Conservation (phyloP, 129 eudicot species). For the Oenanthe sinensis region DNA sequence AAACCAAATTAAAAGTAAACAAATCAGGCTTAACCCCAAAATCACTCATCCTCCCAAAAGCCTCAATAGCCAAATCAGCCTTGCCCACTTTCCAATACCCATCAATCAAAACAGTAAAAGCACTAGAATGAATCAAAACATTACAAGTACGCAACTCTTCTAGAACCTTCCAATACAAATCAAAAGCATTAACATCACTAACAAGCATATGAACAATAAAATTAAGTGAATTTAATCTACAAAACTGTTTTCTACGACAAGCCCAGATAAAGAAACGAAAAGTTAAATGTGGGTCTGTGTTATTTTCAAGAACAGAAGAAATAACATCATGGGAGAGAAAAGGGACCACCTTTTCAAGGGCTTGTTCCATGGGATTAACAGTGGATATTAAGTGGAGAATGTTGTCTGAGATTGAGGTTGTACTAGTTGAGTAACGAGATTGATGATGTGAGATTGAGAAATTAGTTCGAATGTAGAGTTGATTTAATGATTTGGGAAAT, state of each 20-base stretch:
- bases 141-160: constrained; percentile 30
- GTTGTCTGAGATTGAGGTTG: constrained; percentile 26
- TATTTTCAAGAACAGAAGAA: constrained; percentile 24
- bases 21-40: constrained; percentile 42
- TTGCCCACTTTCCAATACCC: constrained; percentile 43
- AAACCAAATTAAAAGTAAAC: constrained; percentile 40
- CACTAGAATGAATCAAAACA: constrained; percentile 20
- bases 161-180: constrained; percentile 45
- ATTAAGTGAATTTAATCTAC: constrained; percentile 28
- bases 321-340: constrained; percentile 26
- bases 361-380: constrained; percentile 44
- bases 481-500: neutral
- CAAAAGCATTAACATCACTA: constrained; percentile 18
- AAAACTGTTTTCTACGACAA: constrained; percentile 23
- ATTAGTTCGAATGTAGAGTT: neutral
- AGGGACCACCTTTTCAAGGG: constrained; percentile 30
- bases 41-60: constrained; percentile 72
- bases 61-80: constrained; percentile 51
- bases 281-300: constrained; percentile 31
- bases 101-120: constrained; percentile 45
- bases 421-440: constrained; percentile 15
- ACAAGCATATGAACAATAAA: constrained; percentile 25
- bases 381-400: constrained; percentile 29
- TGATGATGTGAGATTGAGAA: neutral
- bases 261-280: constrained; percentile 84